Evolutionary conservation across 768 basidiomycete genomes (phyloP).

Genomic region (Leccinum disarticulatum): DNA sequence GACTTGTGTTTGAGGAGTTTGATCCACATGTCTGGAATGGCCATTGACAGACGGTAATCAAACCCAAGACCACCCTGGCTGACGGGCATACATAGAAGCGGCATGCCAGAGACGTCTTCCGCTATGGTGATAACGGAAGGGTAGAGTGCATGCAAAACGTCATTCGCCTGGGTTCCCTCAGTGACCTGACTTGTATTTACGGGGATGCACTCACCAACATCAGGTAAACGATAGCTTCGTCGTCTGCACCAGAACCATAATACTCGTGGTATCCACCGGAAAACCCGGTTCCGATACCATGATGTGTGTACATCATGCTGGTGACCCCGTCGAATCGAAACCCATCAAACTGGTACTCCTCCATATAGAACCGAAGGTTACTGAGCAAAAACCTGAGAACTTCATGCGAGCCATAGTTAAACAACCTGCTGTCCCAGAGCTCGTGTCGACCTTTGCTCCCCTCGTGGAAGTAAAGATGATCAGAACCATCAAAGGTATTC

Average conservation of each 20-base stretch:
- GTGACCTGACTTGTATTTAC: neutral
- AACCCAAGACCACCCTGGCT: constrained; percentile 89
- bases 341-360: constrained; percentile 94
- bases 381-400: constrained; percentile 93
- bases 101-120: constrained; percentile 99
- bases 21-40: constrained; percentile 99
- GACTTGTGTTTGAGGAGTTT: constrained; percentile 91
- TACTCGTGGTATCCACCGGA: constrained; percentile 99
- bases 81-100: constrained; percentile 81
- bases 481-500: constrained; percentile 95
- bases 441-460: constrained; percentile 90
- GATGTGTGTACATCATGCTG: constrained; percentile 99
- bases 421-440: constrained; percentile 96
- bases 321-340: constrained; percentile 99
- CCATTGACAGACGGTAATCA: constrained; percentile 98
- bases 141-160: constrained; percentile 79
- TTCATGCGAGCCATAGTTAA: constrained; percentile 95
- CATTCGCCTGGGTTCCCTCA: constrained; percentile 73
- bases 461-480: constrained; percentile 96
- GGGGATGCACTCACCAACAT: constrained; percentile 75
- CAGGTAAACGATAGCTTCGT: constrained; percentile 90
- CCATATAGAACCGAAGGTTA: constrained; percentile 93
- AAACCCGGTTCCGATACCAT: constrained; percentile 97
- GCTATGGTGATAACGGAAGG: constrained; percentile 88
- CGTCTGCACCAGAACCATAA: constrained; percentile 82